Evolutionary conservation across 306 rosid genomes (phyloP), one percentile per base, ranked within the genome.

Genomic region (Vigna hirtella): DNA sequence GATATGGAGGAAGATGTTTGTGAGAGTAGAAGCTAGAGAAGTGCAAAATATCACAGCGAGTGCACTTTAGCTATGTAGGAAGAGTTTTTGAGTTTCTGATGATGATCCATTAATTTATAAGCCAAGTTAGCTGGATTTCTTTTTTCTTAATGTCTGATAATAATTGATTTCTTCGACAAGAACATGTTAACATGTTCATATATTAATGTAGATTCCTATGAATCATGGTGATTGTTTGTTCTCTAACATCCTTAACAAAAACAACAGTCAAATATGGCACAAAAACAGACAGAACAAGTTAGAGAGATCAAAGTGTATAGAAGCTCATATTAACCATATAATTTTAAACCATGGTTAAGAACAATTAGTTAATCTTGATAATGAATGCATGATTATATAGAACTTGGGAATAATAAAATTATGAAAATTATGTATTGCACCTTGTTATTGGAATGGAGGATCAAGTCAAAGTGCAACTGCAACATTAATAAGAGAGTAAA

Each of bases 1-100:
- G 98, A 24, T 93, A 93, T 86, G 98, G 92, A 68, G 98, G 98
- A 77, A 83, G 86, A 74, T 90, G 96, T 61, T 79, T 83, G 82
- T 92, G 70, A 83, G 49, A 79, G 55, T 13, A 79, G 14, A 8
- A 16, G 43, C 15, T 11, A 47, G 18, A 36, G 40, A 66, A 58
- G 40, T 22, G 34, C 30, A 42, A 15, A 43, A 56, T 22, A 56
- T 32, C 43, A 47, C 17, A 40, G 73, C 17, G 79, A 78, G 78
- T 45, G 83, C 72, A 57, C 13, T 34, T 42, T 64, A 70, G 20
- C 20, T 66, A 32, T 28, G 24, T 53, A 67, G 24, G 11, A 7
- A 16, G 66, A 59, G 63, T 59, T 81, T 57, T 68, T 72, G 66
- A 18, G 22, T 47, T 45, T 66, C 36, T 45, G 73, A 2, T 6